Evolutionary conservation across 371 early-diverging fungal species (phyloP).

Genomic region (Mortierella sp.): DNA sequence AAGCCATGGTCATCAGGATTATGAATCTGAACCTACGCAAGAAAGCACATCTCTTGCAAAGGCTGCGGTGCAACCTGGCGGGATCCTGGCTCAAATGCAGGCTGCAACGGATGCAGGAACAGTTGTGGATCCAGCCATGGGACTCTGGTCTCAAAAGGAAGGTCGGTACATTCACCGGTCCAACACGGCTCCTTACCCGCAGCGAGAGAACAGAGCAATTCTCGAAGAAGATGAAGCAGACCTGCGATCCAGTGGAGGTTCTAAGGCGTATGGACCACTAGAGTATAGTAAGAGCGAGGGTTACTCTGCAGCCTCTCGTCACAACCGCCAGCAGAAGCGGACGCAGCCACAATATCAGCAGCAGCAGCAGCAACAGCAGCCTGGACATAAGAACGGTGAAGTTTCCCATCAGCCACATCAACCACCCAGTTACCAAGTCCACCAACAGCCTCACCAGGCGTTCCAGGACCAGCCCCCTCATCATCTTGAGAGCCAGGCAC

Average conservation of each 20-base stretch:
- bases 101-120: conserved; percentile 39
- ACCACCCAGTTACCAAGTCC: neutral
- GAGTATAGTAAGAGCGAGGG: conserved; percentile 50
- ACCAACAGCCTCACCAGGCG: conserved; percentile 8
- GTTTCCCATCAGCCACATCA: neutral
- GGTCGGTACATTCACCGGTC: conserved; percentile 37
- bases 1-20: neutral
- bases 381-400: neutral
- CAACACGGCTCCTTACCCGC: conserved; percentile 34
- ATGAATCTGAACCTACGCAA: conserved; percentile 23
- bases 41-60: conserved; percentile 33
- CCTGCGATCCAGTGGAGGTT: neutral
- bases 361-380: conserved; percentile 2
- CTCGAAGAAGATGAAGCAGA: conserved; percentile 26
- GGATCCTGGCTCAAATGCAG: conserved; percentile 31
- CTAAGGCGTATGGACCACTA: conserved; percentile 18
- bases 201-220: conserved; percentile 26
- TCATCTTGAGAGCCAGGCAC: conserved; percentile 8
- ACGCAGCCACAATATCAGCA: conserved; percentile 13
- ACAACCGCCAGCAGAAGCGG: conserved; percentile 24
- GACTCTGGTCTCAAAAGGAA: conserved; percentile 29
- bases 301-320: conserved; percentile 7
- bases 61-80: conserved; percentile 34
- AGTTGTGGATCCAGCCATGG: conserved; percentile 29
- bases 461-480: conserved; percentile 18